Conservation (phyloP, 192 early-diverging fungal species). For the Coemansia sp. region DNA sequence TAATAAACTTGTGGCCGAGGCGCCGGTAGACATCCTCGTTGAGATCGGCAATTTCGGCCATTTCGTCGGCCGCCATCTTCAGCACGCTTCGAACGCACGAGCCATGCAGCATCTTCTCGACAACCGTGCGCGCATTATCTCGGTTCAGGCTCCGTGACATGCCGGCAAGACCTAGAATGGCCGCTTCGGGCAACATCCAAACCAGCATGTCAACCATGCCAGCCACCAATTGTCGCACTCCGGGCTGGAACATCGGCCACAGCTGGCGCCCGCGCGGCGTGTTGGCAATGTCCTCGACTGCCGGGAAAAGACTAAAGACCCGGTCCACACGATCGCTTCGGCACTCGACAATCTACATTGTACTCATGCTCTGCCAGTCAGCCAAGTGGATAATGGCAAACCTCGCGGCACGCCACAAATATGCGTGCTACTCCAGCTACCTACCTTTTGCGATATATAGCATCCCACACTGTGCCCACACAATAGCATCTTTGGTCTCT, state of each 20-base stretch:
- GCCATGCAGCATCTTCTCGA: constrained; percentile 63
- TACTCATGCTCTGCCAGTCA: not conserved
- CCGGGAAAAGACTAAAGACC: constrained; percentile 73
- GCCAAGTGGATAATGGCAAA: not conserved
- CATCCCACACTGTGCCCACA: constrained; percentile 32
- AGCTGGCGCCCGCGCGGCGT: constrained; percentile 70
- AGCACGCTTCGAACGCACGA: constrained; percentile 61
- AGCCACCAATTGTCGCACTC: constrained; percentile 21
- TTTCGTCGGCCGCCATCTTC: constrained; percentile 69
- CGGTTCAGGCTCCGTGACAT: constrained; percentile 22
- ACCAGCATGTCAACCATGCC: constrained; percentile 35
- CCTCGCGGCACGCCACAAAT: not conserved
- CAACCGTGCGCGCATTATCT: constrained; percentile 56
- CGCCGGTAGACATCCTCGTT: constrained; percentile 60
- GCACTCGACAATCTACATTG: constrained; percentile 52
- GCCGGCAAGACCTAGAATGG: constrained; percentile 10
- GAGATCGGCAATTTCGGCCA: constrained; percentile 62
- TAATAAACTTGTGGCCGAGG: constrained; percentile 60
- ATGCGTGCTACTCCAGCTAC: not conserved
- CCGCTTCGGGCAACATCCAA: constrained; percentile 25
- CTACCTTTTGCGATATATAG: constrained; percentile 35
- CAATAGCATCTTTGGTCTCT: constrained; percentile 16
- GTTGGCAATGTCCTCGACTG: constrained; percentile 68
- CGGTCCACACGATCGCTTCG: constrained; percentile 61
- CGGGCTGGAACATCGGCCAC: constrained; percentile 29